phyloP scores from a whole-genome alignment of 208 protist genomes.

The Angomonas deanei region DNA sequence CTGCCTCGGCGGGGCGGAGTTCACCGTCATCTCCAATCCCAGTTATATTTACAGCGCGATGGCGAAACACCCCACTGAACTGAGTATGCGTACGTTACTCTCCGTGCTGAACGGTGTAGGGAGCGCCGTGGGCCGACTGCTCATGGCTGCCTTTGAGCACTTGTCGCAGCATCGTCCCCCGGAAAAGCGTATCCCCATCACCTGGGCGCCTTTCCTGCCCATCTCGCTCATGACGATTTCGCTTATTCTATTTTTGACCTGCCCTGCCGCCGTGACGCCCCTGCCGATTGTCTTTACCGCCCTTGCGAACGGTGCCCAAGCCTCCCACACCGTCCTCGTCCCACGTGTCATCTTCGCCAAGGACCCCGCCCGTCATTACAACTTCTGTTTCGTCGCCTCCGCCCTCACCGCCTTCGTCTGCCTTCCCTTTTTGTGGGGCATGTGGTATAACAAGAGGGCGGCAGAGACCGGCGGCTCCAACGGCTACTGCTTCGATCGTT shows the following conservation, averaged over 20 bases:
- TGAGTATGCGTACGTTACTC: conserved; percentile 18
- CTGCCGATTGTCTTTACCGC: conserved; percentile 46
- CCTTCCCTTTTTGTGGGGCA: conserved; percentile 52
- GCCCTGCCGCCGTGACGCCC: conserved; percentile 24
- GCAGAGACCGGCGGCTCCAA: background rate
- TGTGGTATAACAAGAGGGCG: conserved; percentile 7
- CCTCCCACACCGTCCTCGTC: conserved; percentile 35
- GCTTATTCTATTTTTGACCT: conserved; percentile 31
- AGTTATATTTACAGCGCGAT: conserved; percentile 23
- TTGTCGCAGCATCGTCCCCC: conserved; percentile 41
- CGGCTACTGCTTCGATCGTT: background rate
- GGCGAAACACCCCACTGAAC: background rate
- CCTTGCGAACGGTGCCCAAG: conserved; percentile 44
- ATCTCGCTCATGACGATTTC: conserved; percentile 26
- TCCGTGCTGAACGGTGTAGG: conserved; percentile 30
- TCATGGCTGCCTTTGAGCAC: conserved; percentile 50
- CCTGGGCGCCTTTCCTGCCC: conserved; percentile 31
- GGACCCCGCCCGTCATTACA: conserved; percentile 66
- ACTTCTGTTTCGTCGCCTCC: conserved; percentile 36
- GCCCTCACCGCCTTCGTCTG: conserved; percentile 35
- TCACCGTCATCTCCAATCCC: conserved; percentile 26
- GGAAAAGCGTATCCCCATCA: conserved; percentile 62
- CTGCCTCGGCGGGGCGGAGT: conserved; percentile 14
- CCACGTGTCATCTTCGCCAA: conserved; percentile 60
- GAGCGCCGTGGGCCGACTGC: conserved; percentile 30